Evolutionary conservation across 352 stramenopile species (phyloP).

Genomic region (Phytophthora rubi): DNA sequence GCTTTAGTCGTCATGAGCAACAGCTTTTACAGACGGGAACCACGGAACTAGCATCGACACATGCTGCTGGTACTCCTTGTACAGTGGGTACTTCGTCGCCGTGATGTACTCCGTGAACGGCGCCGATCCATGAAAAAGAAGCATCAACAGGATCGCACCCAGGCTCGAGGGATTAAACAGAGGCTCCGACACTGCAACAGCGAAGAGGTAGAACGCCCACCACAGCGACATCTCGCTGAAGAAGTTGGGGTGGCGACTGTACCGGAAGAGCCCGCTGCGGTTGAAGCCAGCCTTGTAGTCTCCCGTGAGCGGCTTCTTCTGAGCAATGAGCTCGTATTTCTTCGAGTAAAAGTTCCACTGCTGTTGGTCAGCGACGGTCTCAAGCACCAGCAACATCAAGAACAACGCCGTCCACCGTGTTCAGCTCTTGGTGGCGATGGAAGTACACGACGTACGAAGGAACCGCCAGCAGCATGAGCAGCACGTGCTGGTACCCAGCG

Average conservation of each 20-base stretch:
- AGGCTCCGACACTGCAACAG: conserved; percentile 58
- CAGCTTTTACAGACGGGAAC: conserved; percentile 11
- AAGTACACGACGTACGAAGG: conserved; percentile 76
- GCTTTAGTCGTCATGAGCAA: conserved; percentile 11
- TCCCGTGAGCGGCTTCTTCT: conserved; percentile 63
- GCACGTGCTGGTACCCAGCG: conserved; percentile 87
- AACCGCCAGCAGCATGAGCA: conserved; percentile 82
- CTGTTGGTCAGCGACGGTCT: conserved; percentile 92
- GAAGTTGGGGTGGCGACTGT: conserved; percentile 95
- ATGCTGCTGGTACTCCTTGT: conserved; percentile 85
- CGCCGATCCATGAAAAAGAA: conserved; percentile 92
- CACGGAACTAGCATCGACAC: conserved; percentile 68
- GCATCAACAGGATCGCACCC: conserved; percentile 80
- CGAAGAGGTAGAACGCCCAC: conserved; percentile 93
- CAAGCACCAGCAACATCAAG: conserved; percentile 71
- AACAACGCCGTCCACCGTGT: conserved; percentile 78
- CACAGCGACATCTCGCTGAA: conserved; percentile 91
- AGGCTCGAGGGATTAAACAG: conserved; percentile 77
- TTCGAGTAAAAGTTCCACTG: conserved; percentile 91
- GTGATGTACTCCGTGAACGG: conserved; percentile 93
- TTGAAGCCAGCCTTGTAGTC: conserved; percentile 84
- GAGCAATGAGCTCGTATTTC: conserved; percentile 76
- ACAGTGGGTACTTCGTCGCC: conserved; percentile 88
- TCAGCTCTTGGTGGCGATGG: conserved; percentile 55
- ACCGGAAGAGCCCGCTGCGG: conserved; percentile 89